These are phyloP conservation scores for Rhizoclosmatium globosum DNA, from an alignment of 192 early-diverging fungal genomes.

Conservation along the genomic window DNA sequence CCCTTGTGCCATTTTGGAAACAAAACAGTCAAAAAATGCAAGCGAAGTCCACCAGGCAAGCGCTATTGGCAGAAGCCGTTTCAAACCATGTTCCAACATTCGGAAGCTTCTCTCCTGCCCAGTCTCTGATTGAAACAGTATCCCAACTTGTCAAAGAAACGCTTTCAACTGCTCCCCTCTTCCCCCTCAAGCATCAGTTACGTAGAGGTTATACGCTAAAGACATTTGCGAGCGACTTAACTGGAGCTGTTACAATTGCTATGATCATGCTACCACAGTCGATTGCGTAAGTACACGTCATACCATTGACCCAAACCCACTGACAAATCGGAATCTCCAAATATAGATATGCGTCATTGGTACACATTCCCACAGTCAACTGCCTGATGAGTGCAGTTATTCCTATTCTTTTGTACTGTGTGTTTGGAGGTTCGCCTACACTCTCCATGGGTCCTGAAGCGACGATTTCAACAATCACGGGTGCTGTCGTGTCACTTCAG, in stretches of 20 bases:
- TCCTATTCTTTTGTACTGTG: conserved; percentile 51
- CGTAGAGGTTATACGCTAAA: neutral
- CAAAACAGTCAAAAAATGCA: too few species aligned
- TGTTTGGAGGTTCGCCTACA: conserved; percentile 51
- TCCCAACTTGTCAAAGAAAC: neutral
- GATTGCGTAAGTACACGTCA: conserved; percentile 32
- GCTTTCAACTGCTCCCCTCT: neutral
- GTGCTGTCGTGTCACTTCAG: conserved; percentile 18
- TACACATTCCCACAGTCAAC: conserved; percentile 41
- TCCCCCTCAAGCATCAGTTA: conserved; percentile 15
- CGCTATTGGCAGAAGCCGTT: neutral
- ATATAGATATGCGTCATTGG: conserved; percentile 38
- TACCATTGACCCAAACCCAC: too few species aligned
- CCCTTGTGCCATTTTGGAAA: too few species aligned
- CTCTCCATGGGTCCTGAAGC: conserved; percentile 47
- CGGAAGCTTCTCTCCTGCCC: neutral
- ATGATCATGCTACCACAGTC: conserved; percentile 50
- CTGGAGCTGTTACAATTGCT: conserved; percentile 48
- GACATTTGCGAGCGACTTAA: conserved; percentile 32
- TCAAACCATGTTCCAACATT: neutral
- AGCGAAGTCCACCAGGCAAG: too few species aligned
- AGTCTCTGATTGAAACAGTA: neutral
- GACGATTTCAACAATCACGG: conserved; percentile 23
- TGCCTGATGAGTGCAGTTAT: conserved; percentile 51
- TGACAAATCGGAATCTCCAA: too few species aligned